Evolutionary conservation across 2,329 filamentous ascomycete species (phyloP).

Genomic region (Trichoderma pleuroti): DNA sequence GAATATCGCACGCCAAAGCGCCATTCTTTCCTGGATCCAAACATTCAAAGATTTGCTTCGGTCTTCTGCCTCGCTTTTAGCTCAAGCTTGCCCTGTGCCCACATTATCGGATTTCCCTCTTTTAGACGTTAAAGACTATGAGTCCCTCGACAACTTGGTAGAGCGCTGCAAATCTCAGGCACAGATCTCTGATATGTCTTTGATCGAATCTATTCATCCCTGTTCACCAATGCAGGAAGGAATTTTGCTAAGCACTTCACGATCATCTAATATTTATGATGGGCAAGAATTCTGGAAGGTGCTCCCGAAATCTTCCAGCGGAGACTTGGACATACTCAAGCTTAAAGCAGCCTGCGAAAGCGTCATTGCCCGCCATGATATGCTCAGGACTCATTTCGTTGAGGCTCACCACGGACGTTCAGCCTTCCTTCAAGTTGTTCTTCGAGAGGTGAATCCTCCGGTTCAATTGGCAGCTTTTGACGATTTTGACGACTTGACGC

Average conservation of each 20-base stretch:
- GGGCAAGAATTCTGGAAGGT: neutral
- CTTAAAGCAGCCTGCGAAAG: neutral
- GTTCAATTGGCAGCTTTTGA: neutral
- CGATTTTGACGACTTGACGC: neutral
- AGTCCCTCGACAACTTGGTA: neutral
- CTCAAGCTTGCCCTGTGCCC: neutral
- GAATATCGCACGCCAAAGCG: neutral
- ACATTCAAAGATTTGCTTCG: neutral
- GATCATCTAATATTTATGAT: neutral
- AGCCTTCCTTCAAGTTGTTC: neutral
- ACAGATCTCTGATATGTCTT: neutral
- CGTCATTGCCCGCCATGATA: neutral
- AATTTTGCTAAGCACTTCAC: neutral
- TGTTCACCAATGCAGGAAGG: neutral
- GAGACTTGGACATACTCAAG: neutral
- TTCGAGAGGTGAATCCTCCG: neutral
- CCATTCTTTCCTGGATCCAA: neutral
- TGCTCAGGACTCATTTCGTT: neutral
- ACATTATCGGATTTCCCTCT: neutral
- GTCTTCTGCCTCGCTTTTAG: neutral
- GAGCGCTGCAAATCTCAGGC: neutral
- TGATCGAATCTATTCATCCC: neutral
- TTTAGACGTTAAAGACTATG: neutral
- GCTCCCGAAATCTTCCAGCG: neutral
- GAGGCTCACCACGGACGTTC: neutral